Percentiles rank a stretch among this genome's conserved stretches.
phyloP scores from a whole-genome alignment of 1,284 basidiomycete species.

The Marasmius fiardii region DNA sequence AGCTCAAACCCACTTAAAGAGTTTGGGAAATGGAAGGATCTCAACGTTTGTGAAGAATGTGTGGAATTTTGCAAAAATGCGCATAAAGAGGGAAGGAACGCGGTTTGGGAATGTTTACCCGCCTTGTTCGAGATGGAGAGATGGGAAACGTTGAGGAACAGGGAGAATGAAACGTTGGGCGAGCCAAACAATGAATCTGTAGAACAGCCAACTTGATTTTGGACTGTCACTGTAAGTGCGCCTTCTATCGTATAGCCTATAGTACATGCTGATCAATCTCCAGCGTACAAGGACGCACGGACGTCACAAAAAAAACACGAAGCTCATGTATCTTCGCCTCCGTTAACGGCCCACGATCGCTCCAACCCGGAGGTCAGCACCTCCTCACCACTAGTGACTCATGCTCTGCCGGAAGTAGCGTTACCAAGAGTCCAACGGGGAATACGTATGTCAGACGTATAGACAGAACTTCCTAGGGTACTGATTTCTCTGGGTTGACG shows the following conservation, averaged over 20 bases:
- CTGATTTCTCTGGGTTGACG: slow-evolving; percentile 8
- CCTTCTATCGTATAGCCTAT: too few species aligned
- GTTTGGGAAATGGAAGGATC: slow-evolving; percentile 31
- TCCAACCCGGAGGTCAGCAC: too few species aligned
- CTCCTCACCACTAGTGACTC: too few species aligned
- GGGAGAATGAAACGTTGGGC: not conserved
- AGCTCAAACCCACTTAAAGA: slow-evolving; percentile 33
- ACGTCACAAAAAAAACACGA: too few species aligned
- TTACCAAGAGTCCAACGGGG: not conserved
- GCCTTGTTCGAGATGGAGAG: slow-evolving; percentile 28
- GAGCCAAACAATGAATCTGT: too few species aligned
- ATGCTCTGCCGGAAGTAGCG: too few species aligned
- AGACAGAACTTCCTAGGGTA: slow-evolving; percentile 9
- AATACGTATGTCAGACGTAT: not conserved
- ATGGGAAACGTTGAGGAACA: slow-evolving; percentile 5
- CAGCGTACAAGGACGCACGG: too few species aligned
- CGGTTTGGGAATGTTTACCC: slow-evolving; percentile 39
- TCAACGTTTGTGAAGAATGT: slow-evolving; percentile 37
- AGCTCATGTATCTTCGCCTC: too few species aligned
- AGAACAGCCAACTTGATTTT: too few species aligned
- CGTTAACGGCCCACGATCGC: too few species aligned
- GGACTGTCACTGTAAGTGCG: too few species aligned
- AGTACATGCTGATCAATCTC: too few species aligned
- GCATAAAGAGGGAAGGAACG: slow-evolving; percentile 34
- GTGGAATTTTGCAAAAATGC: slow-evolving; percentile 28